A percentile compares a stretch with the other conserved stretches of the same genome.
These are phyloP conservation scores for Ophiostoma tasmaniense DNA, from an alignment of 2,329 filamentous ascomycete genomes.

Conservation along the genomic window DNA sequence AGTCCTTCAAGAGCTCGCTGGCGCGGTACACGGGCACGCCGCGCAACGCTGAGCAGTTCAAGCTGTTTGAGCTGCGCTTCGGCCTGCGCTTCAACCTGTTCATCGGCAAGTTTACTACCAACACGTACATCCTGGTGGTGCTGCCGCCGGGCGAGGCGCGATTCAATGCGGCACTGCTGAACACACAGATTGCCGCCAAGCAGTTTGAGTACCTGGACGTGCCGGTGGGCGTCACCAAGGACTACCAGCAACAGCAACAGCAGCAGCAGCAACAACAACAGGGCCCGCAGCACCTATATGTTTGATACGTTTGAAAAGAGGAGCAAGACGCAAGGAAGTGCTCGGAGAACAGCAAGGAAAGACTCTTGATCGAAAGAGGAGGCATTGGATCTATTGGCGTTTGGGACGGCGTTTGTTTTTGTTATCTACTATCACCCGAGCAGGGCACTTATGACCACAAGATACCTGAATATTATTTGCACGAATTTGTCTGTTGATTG, in stretches of 20 bases:
- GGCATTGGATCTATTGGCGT: neutral
- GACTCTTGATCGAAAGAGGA: neutral
- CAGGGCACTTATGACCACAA: constrained; percentile 4
- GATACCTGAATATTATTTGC: constrained; percentile 1
- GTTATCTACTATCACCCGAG: neutral
- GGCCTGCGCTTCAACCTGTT: constrained; percentile 79
- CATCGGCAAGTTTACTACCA: constrained; percentile 90
- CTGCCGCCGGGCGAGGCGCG: constrained; percentile 84
- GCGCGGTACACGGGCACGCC: constrained; percentile 70
- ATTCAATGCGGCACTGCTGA: constrained; percentile 84
- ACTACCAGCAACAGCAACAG: constrained; percentile 13
- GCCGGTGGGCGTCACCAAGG: constrained; percentile 30
- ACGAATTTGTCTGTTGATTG: neutral
- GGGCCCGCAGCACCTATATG: neutral
- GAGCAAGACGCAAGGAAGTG: neutral
- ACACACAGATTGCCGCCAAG: constrained; percentile 77
- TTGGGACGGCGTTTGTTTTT: neutral
- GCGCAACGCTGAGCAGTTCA: constrained; percentile 74
- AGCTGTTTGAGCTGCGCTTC: constrained; percentile 72
- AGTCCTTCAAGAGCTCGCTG: constrained; percentile 87
- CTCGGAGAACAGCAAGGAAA: neutral
- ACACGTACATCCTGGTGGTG: constrained; percentile 91
- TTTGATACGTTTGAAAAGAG: neutral
- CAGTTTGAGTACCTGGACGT: constrained; percentile 66
- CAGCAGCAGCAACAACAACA: constrained; percentile 7